Base-by-base conservation (phyloP, 371 early-diverging fungal species). In the Mucor ambiguus region DNA sequence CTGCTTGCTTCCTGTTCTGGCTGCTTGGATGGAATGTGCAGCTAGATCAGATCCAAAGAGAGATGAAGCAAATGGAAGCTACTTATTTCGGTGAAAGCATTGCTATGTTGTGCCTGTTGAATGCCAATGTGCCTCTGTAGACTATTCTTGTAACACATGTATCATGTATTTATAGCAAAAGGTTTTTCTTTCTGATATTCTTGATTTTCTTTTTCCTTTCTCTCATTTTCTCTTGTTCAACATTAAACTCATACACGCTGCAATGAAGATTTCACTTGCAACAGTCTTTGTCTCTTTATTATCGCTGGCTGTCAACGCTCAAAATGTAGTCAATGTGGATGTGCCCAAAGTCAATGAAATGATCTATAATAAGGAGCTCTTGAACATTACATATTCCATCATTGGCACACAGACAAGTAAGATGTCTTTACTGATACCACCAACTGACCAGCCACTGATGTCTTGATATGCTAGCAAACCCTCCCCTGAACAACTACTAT, bases 61-160 rank as follows among this genome's bases (percentile, higher is more conserved):
- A 84, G 48, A 86, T 88, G 88, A 82, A 82, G 26, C 68, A 76
- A 1, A 75, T 84, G 68, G 84, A 83, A 18, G 76, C 73, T n/a
- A 85, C 83, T 16, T 88, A 88, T 44, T 88, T 87, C 74, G 89
- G 89, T 11, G 89, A 88, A 70, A 77, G 81, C 14, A 88, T 88
- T 43, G 86, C 85, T 30, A 68, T 88, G 74, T 67, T 88, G 12
- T 80, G 86, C 69, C 68, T 88, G 22, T 61, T 88, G 35, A 76
- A 84, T 68, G 84, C 87, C 14, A 63, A 72, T 60, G 81, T 83
- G 4, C 80, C 79, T 41, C 75, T 70, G 35, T 77, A 66, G 28
- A n/a, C n/a, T n/a, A n/a, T n/a, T n/a, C n/a, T n/a, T 64, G 52
- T 46, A 58, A 65, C 52, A 59, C 60, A 32, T 57, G 12, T 4